Evolutionary conservation across 306 rosid genomes (phyloP), one percentile per base, ranked within the genome.

Genomic region (Hippophae tibetana): DNA sequence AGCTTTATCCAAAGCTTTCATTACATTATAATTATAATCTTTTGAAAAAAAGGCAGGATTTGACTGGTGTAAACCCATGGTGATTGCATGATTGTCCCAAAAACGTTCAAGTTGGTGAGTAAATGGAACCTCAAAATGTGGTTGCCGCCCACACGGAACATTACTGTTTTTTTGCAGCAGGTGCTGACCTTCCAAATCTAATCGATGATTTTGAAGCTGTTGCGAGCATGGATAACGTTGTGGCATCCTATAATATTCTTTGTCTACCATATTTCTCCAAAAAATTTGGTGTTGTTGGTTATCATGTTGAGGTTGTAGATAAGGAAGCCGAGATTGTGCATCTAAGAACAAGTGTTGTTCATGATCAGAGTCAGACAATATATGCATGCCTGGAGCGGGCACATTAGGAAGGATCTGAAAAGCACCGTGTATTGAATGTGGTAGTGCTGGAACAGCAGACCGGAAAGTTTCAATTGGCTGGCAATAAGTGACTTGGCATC

Each of bases 201-300:
- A 46, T 13, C 44, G 63, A 47, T 64, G 82, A 57, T 60, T 62
- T 31, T 56, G 78, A 56, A 71, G 65, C 48, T 77, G 79, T 73
- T 72, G 84, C 67, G 66, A 9, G 62, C 61, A 72, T 13, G 58
- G 26, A 47, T 74, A 62, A 13, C 64, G 65, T 44, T 64, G 70
- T 54, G 72, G 72, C 62, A 62, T 56, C 73, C 61, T 51, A 27
- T 52, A 58, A 63, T 50, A 56, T 10, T 72, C 69, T 42, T 72
- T 81, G 48, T 72, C 79, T 57, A 72, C 81, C 41, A 65, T 48
- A 57, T 66, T 78, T 43, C 76, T 81, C 84, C 83, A 74, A 52
- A 62, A 53, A 10, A 65, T n/a, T 26, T 69, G 87, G 54, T 65
- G 63, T 49, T 25, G 76, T 49, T 25, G 76, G 58, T 69, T 69